A percentile compares a stretch with the other conserved stretches of the same genome.
Conservation (phyloP, 2,329 filamentous ascomycete genomes). For the Epichloe hybrida region DNA sequence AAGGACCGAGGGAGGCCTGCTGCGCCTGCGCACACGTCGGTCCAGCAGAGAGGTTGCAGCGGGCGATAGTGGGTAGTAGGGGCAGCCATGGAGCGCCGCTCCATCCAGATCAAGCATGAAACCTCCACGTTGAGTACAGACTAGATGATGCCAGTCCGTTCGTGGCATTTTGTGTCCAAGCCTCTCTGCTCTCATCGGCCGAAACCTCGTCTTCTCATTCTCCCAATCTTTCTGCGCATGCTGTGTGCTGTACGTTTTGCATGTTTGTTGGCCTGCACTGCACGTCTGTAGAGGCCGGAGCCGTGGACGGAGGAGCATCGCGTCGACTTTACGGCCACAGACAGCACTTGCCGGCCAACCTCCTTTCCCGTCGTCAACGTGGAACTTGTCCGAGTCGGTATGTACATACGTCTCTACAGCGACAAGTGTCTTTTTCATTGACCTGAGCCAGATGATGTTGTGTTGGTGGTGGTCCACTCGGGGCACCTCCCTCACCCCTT, state of each 20-base stretch:
- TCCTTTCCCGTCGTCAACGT: background rate
- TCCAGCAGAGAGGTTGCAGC: slow-evolving; percentile 2
- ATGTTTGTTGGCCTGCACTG: background rate
- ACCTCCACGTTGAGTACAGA: background rate
- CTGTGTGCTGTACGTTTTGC: background rate
- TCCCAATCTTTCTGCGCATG: background rate
- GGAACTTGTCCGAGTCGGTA: background rate
- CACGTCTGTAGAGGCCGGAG: background rate
- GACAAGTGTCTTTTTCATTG: background rate
- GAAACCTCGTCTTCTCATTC: background rate
- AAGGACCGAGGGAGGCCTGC: slow-evolving; percentile 3
- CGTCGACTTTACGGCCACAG: background rate
- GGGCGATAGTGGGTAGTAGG: background rate
- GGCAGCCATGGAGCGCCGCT: background rate
- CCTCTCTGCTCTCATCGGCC: background rate
- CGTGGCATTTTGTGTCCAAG: background rate
- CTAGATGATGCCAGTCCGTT: background rate
- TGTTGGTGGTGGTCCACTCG: slow-evolving; percentile 5
- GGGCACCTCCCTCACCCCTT: background rate
- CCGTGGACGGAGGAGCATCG: background rate
- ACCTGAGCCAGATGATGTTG: background rate
- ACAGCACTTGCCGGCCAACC: background rate
- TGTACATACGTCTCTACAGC: background rate
- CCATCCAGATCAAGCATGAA: background rate
- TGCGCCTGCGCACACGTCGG: background rate